Base-by-base conservation (phyloP, 352 stramenopile genomes). In the Phytophthora palmivora region DNA sequence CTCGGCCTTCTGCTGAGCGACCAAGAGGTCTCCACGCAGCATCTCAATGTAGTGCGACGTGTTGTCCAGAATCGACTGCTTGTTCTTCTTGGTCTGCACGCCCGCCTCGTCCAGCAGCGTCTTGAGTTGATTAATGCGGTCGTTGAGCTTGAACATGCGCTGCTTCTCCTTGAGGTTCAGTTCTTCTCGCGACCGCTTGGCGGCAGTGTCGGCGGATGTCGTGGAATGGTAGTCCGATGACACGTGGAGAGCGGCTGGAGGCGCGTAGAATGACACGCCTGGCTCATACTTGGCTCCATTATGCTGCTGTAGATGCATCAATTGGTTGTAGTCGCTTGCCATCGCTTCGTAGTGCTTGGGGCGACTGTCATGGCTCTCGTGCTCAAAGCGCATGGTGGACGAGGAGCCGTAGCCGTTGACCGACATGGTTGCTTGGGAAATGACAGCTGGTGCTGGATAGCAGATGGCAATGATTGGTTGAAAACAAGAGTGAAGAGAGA, bases 41-140 rank as follows among this genome's bases (percentile, higher is more conserved):
- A 83, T 84, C 19, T 72, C 71, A 24, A 89, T 85, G 46, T 87
- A 82, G 72, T 88, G 78, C 39, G 60, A 53, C 2, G 80, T 70
- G 70, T 88, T 89, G 73, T 88, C 78, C 22, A 88, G 58, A 12
- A 89, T 68, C 33, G 76, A 82, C 69, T 89, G 79, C 63, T 89
- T 89, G 76, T 87, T 88, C 69, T 87, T 89, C 70, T 89, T 89
- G 32, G 70, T 82, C 52, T 80, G 68, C 16, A 89, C 70, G 16
- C 80, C 80, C 11, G 78, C 80, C 21, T 92, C n/a, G n/a, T n/a
- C n/a, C n/a, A n/a, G n/a, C n/a, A n/a, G n/a, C n/a, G n/a, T n/a
- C n/a, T n/a, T n/a, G n/a, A n/a, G n/a, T n/a, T n/a, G n/a, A n/a
- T n/a, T n/a, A n/a, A n/a, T n/a, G n/a, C n/a, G n/a, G n/a, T n/a